Evolutionary conservation across 2,329 filamentous ascomycete species (phyloP).

Genomic region (Aspergillus sp.): DNA sequence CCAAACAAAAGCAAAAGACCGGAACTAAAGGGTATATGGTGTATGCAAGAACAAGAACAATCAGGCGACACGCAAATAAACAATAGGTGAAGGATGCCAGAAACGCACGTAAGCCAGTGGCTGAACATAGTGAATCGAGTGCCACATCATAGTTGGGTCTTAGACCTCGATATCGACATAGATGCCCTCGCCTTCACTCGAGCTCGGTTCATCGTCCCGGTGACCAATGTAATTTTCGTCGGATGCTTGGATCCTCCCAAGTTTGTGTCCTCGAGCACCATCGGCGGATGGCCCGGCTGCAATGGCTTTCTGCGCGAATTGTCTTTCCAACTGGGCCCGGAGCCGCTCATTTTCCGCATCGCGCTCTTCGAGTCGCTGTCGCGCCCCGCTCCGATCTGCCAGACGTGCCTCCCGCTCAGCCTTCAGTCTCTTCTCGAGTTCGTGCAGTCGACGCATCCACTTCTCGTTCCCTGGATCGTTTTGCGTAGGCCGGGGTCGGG

Average conservation of each 20-base stretch:
- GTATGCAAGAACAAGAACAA: slow-evolving; percentile 4
- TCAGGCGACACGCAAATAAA: not conserved
- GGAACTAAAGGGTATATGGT: slow-evolving; percentile 11
- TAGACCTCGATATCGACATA: slow-evolving; percentile 40
- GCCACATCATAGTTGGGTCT: slow-evolving; percentile 1
- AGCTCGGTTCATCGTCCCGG: slow-evolving; percentile 33
- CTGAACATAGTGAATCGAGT: not conserved
- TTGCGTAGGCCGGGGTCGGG: slow-evolving; percentile 21
- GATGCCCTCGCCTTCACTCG: slow-evolving; percentile 39
- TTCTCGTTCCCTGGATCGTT: slow-evolving; percentile 54
- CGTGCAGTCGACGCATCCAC: slow-evolving; percentile 81
- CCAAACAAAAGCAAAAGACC: slow-evolving; percentile 7
- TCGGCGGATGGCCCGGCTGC: slow-evolving; percentile 22
- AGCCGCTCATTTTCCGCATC: slow-evolving; percentile 72
- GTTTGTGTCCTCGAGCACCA: slow-evolving; percentile 12
- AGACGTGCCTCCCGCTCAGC: slow-evolving; percentile 83
- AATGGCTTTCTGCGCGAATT: slow-evolving; percentile 44
- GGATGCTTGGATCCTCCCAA: slow-evolving; percentile 1
- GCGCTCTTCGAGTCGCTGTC: slow-evolving; percentile 76
- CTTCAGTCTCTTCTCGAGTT: slow-evolving; percentile 85
- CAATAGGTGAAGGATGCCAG: slow-evolving; percentile 13
- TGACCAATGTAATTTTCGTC: slow-evolving; percentile 16
- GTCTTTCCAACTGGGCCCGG: slow-evolving; percentile 62
- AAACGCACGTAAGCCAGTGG: not conserved
- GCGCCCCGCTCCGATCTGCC: slow-evolving; percentile 78